Base-by-base conservation (phyloP, 768 basidiomycete species). In the Tylopilus felleus region DNA sequence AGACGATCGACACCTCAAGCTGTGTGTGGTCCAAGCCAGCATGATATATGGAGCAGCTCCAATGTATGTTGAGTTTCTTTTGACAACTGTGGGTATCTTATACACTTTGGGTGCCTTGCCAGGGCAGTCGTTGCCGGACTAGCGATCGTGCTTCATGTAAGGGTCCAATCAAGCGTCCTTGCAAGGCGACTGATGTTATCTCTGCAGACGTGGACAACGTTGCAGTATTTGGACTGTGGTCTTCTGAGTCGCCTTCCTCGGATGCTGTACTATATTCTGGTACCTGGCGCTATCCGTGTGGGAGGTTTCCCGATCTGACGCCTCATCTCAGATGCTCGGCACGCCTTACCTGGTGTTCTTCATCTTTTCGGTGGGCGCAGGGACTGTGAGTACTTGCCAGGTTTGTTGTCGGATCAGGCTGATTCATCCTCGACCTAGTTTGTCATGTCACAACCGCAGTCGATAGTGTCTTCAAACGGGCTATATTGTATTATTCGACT, bases 21-120 rank as follows among this genome's bases (percentile, higher is more conserved):
- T 82, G 12, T 85, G 83, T 58, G 61, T 74, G 39, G 69, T 71
- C 0, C 83, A 85, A 66, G 78, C 82, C 5, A 75, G 77, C 22
- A 71, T 83, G 74, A 69, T 79, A 19, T 71, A 80, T 47, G 82
- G 79, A 1, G 72, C 78, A 1, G 73, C 81, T 46, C 76, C 82
- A 1, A 82, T 82, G 83, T 83, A 51, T 42, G 76, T 67, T 14
- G 21, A 9, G 28, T 51, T 8, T 51, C 45, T 27, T n/a, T 52
- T 51, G 47, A 48, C 33, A 22, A 33, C n/a, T 48, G 45, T 46
- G 35, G 7, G 8, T n/a, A 48, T 13, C n/a, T 29, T 22, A 33
- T 47, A 38, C 47, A 45, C 36, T 31, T 49, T 43, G 3, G 40
- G 19, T 52, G 60, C 53, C 46, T 42, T 38, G 19, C 36, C 40